These are phyloP conservation scores for Usnea hakonensis DNA, from an alignment of 495 filamentous ascomycete genomes.

Conservation along the genomic window DNA sequence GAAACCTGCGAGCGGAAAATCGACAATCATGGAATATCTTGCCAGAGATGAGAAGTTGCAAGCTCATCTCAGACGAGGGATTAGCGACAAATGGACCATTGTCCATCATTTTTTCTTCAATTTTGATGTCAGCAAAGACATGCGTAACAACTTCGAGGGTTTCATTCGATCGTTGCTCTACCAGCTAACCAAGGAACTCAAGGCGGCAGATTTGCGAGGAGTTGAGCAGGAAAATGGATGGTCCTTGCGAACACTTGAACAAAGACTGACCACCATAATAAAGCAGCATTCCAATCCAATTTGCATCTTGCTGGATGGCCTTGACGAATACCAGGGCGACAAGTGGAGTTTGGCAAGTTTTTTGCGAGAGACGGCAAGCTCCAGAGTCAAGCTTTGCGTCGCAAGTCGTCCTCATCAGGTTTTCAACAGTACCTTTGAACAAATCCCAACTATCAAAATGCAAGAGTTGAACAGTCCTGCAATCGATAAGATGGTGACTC, in stretches of 20 bases:
- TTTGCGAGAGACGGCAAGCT: neutral
- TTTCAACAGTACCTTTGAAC: neutral
- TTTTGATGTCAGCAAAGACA: constrained; percentile 1
- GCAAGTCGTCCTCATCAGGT: constrained; percentile 1
- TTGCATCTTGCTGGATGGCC: constrained; percentile 1
- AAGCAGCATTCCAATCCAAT: neutral
- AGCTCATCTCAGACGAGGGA: neutral
- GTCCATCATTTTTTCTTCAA: constrained; percentile 10
- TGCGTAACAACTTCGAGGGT: constrained; percentile 10
- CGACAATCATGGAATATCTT: constrained; percentile 9
- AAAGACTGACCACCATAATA: neutral
- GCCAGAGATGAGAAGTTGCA: neutral
- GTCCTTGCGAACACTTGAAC: neutral
- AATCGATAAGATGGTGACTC: constrained; percentile 1
- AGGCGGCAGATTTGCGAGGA: neutral
- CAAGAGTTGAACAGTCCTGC: neutral
- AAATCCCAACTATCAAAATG: constrained; percentile 3
- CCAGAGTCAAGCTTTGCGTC: constrained; percentile 8
- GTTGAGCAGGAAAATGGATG: neutral
- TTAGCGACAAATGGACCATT: neutral
- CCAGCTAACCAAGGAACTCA: neutral
- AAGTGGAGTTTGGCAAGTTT: neutral
- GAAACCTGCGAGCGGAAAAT: constrained; percentile 12
- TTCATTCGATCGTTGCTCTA: constrained; percentile 7
- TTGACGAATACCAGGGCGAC: neutral